Evolutionary conservation across 176 grass and related monocot species (phyloP).

Genomic region (Zoysia pacifica): DNA sequence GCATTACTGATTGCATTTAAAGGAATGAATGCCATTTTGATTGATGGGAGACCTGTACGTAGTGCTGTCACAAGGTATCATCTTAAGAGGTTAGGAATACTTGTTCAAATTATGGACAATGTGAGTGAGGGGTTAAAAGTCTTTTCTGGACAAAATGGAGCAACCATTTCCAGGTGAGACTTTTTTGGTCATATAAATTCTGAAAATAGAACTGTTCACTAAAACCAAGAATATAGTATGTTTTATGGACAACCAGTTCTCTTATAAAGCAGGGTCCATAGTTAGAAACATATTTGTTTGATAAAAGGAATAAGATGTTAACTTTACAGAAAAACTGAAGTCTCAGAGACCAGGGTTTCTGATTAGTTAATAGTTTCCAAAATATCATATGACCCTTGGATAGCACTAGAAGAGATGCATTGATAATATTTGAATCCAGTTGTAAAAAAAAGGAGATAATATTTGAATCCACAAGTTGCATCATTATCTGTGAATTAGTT

Average conservation of each 20-base stretch:
- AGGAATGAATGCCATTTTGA: constrained; percentile 74
- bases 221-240: not conserved
- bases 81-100: constrained; percentile 78
- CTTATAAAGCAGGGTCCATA: not conserved
- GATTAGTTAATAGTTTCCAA: not conserved
- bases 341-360: not conserved
- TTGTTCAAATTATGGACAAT: constrained; percentile 64
- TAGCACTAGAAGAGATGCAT: not conserved
- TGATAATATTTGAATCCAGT: not conserved
- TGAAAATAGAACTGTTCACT: not conserved
- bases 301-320: not conserved
- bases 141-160: constrained; percentile 62
- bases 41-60: constrained; percentile 73
- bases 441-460: not conserved
- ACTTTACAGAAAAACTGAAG: not conserved
- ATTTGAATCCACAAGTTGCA: not conserved
- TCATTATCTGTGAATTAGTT: not conserved
- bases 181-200: constrained; percentile 28
- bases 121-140: constrained; percentile 51
- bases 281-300: not conserved
- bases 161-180: constrained; percentile 51
- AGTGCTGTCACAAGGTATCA: constrained; percentile 87
- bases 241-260: not conserved
- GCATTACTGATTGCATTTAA: constrained; percentile 62
- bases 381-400: not conserved